Base-by-base conservation (phyloP, 2,329 filamentous ascomycete genomes). In the Alternaria ventricosa region DNA sequence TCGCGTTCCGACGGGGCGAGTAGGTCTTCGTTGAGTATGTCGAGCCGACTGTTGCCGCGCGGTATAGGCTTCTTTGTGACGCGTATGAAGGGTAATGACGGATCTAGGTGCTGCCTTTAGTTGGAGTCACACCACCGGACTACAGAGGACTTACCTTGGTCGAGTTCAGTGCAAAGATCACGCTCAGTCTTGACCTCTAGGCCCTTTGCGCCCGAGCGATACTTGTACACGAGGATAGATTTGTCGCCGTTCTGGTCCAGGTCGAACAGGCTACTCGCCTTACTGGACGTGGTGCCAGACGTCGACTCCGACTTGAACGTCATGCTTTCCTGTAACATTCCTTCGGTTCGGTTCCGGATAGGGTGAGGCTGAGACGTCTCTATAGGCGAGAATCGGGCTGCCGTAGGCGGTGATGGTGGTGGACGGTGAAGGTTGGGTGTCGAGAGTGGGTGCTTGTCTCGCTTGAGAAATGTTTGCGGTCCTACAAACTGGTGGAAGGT, bases 31-130 rank as follows among this genome's bases (percentile, higher is more conserved):
- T 79, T 78, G 64, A 79, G 77, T 36, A 85, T 79, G 63, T 84
- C 82, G 28, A 85, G 68, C 56, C 82, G 80, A 30, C 81, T 82
- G 67, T 82, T 80, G 62, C 79, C 77, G 47, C 83, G 80, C 5
- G 83, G 83, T 44, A 85, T 84, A 43, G 73, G 72, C 67, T 84
- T 84, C 68, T 75, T 79, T 22, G 83, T 84, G 44, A 83, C 81
- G 69, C 83, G 82, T 55, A 83, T 78, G 63, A 73, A 77, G 25
- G 73, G 72, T 13, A 79, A 64, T 41, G 78, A 75, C 28, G 81
- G 80, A 61, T 84, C 82, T 83, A 49, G 33, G 60, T 67, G 74
- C 72, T 69, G 56, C 60, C 30, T 28, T 41, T n/a, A 15, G 23
- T n/a, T 43, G 54, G 22, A 33, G 30, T 18, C 41, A 51, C n/a